These are phyloP conservation scores for Rhynchospora pubera DNA, from an alignment of 176 grass and related monocot genomes.

Conservation along the genomic window DNA sequence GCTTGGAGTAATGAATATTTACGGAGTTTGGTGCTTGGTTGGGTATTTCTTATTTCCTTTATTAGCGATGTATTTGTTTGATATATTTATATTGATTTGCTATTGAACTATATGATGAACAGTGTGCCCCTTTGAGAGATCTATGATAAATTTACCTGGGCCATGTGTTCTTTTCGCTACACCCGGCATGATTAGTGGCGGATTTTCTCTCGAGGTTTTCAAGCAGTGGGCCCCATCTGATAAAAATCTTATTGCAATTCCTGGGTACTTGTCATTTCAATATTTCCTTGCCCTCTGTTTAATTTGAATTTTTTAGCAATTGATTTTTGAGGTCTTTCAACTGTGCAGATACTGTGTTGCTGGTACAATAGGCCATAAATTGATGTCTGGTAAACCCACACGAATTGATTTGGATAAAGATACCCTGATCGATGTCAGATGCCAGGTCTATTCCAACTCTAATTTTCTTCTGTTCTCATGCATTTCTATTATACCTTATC, in stretches of 20 bases:
- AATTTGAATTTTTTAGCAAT: background rate
- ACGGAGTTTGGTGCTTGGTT: background rate
- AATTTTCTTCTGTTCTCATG: slow-evolving; percentile 5
- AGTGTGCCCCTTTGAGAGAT: slow-evolving; percentile 79
- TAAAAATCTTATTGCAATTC: slow-evolving; percentile 77
- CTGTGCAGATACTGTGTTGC: slow-evolving; percentile 85
- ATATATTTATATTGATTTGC: background rate
- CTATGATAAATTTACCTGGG: slow-evolving; percentile 73
- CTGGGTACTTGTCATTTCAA: slow-evolving; percentile 41
- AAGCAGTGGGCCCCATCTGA: slow-evolving; percentile 96
- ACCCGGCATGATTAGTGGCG: slow-evolving; percentile 91
- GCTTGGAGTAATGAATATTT: background rate
- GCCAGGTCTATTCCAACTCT: slow-evolving; percentile 45
- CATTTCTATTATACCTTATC: background rate
- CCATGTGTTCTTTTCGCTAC: slow-evolving; percentile 96
- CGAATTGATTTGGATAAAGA: slow-evolving; percentile 72
- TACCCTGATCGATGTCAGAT: slow-evolving; percentile 81
- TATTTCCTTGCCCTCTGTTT: background rate
- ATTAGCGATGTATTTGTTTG: background rate
- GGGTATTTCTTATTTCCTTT: background rate
- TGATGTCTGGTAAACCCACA: slow-evolving; percentile 94
- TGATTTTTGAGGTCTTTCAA: background rate
- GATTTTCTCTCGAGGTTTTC: slow-evolving; percentile 94
- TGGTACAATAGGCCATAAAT: slow-evolving; percentile 84
- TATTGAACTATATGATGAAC: slow-evolving; percentile 10